Percentiles rank a stretch among this genome's conserved stretches.
phyloP scores from a whole-genome alignment of 129 eudicot genomes.

The Tagetes erecta region DNA sequence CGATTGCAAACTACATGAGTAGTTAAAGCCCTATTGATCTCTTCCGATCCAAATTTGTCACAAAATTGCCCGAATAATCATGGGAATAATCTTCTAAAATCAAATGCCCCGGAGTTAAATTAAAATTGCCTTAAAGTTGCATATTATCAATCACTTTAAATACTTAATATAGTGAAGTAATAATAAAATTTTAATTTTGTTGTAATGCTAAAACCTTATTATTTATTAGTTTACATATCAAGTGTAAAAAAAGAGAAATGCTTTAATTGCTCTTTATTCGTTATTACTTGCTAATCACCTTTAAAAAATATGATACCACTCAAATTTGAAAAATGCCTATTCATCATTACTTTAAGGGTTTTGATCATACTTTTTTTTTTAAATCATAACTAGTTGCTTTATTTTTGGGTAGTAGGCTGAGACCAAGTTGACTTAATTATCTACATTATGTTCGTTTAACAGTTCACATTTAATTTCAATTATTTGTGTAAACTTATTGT shows the following conservation, averaged over 20 bases:
- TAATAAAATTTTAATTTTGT: background rate
- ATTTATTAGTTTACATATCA: background rate
- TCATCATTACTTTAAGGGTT: background rate
- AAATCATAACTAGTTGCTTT: constrained; percentile 13
- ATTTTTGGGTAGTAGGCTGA: constrained; percentile 12
- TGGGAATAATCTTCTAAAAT: too few relatives aligned
- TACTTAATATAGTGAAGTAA: background rate
- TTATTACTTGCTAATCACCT: background rate
- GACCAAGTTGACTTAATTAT: constrained; percentile 12
- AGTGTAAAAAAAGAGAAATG: background rate
- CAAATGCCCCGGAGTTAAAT: too few relatives aligned
- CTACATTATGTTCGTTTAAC: background rate
- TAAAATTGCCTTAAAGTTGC: background rate
- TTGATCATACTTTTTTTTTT: background rate
- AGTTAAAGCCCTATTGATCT: too few relatives aligned
- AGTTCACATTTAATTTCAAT: background rate
- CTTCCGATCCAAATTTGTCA: too few relatives aligned
- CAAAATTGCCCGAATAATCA: too few relatives aligned
- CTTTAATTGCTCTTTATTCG: background rate
- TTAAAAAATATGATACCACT: background rate
- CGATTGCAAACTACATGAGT: too few relatives aligned
- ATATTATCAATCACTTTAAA: too few relatives aligned
- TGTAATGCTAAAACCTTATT: background rate
- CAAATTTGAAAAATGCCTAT: background rate
- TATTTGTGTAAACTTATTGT: background rate